phyloP scores from a whole-genome alignment of 208 protist genomes.

The Leishmania martiniquensis region DNA sequence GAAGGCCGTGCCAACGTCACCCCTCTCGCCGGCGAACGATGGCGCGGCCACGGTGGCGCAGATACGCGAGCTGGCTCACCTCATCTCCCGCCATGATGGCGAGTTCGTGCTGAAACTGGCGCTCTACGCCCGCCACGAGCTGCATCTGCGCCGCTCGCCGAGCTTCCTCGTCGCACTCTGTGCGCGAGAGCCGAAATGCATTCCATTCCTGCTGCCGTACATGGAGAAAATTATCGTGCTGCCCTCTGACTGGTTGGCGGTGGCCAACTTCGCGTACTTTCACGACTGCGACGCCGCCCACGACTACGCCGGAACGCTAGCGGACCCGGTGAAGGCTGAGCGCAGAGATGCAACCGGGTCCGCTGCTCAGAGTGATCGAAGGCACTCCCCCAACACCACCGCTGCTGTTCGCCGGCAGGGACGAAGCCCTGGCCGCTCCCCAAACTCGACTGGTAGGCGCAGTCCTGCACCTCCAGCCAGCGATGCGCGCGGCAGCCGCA shows the following conservation, averaged over 20 bases:
- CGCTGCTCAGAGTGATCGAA: neutral
- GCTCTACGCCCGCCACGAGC: conserved; percentile 91
- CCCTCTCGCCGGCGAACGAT: conserved; percentile 5
- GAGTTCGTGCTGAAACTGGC: conserved; percentile 94
- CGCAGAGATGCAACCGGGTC: neutral
- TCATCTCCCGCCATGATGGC: conserved; percentile 64
- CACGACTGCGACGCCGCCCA: conserved; percentile 49
- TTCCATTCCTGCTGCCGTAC: conserved; percentile 89
- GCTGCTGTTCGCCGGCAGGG: neutral
- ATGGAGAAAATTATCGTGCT: conserved; percentile 80
- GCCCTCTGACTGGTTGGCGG: conserved; percentile 94
- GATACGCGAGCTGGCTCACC: conserved; percentile 61
- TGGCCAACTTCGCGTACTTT: conserved; percentile 86
- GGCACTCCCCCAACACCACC: neutral
- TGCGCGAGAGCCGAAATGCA: conserved; percentile 69
- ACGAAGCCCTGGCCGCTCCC: neutral
- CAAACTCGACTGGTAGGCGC: neutral
- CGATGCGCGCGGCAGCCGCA: neutral
- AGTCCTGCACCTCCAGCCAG: neutral
- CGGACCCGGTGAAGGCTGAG: neutral
- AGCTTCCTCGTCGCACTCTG: conserved; percentile 92
- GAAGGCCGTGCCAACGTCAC: neutral
- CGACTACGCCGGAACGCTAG: conserved; percentile 3
- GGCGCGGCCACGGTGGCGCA: conserved; percentile 27
- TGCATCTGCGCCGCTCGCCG: conserved; percentile 91